Conservation (phyloP, 2,329 filamentous ascomycete genomes). For the Calonectria pauciramosa region DNA sequence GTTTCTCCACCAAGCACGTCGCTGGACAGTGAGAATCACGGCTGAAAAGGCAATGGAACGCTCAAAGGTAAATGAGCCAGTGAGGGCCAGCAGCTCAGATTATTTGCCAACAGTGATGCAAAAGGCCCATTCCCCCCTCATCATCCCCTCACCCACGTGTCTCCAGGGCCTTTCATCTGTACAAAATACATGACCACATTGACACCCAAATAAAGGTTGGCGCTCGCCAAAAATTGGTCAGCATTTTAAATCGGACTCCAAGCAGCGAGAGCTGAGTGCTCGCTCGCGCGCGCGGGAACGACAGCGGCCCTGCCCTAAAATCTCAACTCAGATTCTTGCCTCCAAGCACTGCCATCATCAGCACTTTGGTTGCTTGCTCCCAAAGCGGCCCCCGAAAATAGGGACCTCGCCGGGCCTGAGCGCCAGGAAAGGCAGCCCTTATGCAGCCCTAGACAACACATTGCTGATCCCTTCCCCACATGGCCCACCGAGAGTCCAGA, state of each 20-base stretch:
- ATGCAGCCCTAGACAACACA: constrained; percentile 2
- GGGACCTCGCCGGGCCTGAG: not conserved
- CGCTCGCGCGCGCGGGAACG: not conserved
- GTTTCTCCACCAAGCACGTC: not conserved
- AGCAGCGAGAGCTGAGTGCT: not conserved
- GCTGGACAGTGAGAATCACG: not conserved
- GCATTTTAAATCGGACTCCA: constrained; percentile 5
- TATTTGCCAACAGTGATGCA: not conserved
- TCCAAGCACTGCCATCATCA: constrained; percentile 2
- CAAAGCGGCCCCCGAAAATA: not conserved
- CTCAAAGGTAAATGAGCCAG: not conserved
- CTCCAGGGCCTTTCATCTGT: not conserved
- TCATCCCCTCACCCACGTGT: not conserved
- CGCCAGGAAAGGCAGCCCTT: not conserved
- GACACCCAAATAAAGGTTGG: not conserved
- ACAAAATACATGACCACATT: not conserved
- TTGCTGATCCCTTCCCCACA: constrained; percentile 3
- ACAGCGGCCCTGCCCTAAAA: not conserved
- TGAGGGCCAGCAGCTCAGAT: not conserved
- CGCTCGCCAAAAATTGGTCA: not conserved
- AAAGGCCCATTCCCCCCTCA: not conserved
- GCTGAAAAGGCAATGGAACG: not conserved
- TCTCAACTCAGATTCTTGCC: constrained; percentile 8
- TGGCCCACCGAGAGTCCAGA: not conserved
- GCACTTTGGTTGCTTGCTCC: not conserved